Evolutionary conservation across 139 green algal species (phyloP).

Genomic region (Auxenochlorella protothecoides): DNA sequence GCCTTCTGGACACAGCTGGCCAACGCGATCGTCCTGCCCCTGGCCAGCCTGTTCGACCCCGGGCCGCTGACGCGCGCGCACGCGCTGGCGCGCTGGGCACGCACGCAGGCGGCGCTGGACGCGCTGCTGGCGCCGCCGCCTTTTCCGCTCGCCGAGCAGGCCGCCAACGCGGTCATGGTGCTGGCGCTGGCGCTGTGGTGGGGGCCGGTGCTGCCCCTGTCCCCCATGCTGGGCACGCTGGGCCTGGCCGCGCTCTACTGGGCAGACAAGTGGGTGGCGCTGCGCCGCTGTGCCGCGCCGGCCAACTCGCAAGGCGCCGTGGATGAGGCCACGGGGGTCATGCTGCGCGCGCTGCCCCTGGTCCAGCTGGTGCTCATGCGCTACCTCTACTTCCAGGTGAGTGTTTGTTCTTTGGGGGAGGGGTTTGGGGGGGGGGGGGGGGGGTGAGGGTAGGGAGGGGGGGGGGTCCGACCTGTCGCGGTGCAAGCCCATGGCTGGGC

Average conservation of each 20-base stretch:
- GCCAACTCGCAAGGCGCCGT: slow-evolving; percentile 23
- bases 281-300: slow-evolving; percentile 23
- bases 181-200: slow-evolving; percentile 38
- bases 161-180: slow-evolving; percentile 29
- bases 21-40: slow-evolving; percentile 38
- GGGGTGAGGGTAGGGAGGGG: too few relatives aligned
- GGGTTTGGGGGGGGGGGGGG: too few relatives aligned
- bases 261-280: slow-evolving; percentile 29
- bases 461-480: too few relatives aligned
- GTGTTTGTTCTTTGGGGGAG: too few relatives aligned
- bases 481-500: too few relatives aligned
- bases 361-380: slow-evolving; percentile 43
- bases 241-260: slow-evolving; percentile 31
- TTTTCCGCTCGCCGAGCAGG: slow-evolving; percentile 39
- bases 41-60: slow-evolving; percentile 26
- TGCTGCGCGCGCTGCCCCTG: slow-evolving; percentile 37
- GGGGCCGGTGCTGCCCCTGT: slow-evolving; percentile 41
- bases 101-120: slow-evolving; percentile 34
- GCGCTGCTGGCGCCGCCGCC: slow-evolving; percentile 23
- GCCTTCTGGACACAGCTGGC: slow-evolving; percentile 45
- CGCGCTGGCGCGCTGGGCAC: slow-evolving; percentile 19
- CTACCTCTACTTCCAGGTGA: slow-evolving; percentile 25
- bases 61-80: slow-evolving; percentile 14
- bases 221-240: slow-evolving; percentile 20
- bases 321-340: slow-evolving; percentile 12